Base-by-base conservation (phyloP, 805 yeast genomes). In the Starmerella geochares region DNA sequence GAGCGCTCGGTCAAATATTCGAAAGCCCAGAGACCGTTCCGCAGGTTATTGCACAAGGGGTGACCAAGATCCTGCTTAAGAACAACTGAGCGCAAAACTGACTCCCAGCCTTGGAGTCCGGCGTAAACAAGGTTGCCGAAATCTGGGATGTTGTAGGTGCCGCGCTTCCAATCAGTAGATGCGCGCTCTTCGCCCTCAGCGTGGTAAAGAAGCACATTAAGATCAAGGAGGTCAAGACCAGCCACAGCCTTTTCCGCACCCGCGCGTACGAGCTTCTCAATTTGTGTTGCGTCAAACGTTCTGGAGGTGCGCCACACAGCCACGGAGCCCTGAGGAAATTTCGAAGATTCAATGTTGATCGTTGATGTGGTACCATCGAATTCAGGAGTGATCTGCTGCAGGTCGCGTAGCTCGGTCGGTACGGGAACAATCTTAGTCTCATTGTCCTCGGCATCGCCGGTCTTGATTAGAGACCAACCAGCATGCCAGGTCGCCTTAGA, bases 91-190 rank as follows among this genome's bases (percentile, higher is more conserved):
- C 77, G 73, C 56, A 90, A 65, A 1, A 79, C 81, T 0, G 86
- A 71, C 41, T 80, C 76, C 95, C 95, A 90, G 1, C 98, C 97
- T 65, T 86, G 94, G 20, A 92, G 68, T 10, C 98, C 98, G 36
- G 95, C 88, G 65, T 86, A 90, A 0, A 79, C 82, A 41, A 88
- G 68, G 14, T 70, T 69, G 0, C 96, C 96, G 64, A 74, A 69
- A 27, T 74, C 71, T 0, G 97, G 96, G 42, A 90, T 72, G 44
- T 67, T 64, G 66, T 92, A 90, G 0, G 76, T 76, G 9, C 96
- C 95, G 40, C 75, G 80, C 8, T 65, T 58, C 5, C 95, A 94
- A 20, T 67, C 74, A 56, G 88, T 78, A 11, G 79, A 75, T 62
- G 88, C 96, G 20, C 86, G 70, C 65, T 90, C 98, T 66, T 90